Percentiles rank a stretch among this genome's conserved stretches.
phyloP scores from a whole-genome alignment of 2,329 filamentous ascomycete species.

The Colletotrichum orbiculare region DNA sequence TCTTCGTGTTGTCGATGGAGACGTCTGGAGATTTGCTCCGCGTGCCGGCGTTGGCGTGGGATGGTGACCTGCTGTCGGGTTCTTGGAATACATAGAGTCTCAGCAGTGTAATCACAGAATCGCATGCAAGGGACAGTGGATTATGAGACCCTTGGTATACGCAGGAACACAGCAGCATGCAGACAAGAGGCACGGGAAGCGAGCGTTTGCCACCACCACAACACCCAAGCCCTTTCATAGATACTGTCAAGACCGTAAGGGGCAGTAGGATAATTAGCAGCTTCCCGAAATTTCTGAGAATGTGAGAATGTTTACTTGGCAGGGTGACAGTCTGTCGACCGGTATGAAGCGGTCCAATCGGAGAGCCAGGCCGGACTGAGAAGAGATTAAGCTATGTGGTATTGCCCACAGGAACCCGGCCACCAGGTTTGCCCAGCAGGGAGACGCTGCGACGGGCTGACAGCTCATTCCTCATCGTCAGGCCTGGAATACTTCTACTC shows the following conservation, averaged over 20 bases:
- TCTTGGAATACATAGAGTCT: neutral
- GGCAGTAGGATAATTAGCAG: neutral
- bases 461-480: neutral
- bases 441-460: neutral
- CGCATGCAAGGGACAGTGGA: constrained; percentile 9
- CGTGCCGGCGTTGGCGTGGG: constrained; percentile 20
- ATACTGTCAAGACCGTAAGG: neutral
- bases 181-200: neutral
- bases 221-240: neutral
- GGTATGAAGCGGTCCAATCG: constrained; percentile 22
- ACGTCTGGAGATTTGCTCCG: constrained; percentile 26
- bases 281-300: neutral
- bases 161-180: constrained; percentile 6
- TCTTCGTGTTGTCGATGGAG: constrained; percentile 17
- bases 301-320: neutral
- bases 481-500: too few species aligned
- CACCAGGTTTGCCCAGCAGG: constrained; percentile 12
- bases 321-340: constrained; percentile 5
- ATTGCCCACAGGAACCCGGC: constrained; percentile 1
- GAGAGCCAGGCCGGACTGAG: neutral
- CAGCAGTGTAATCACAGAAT: neutral
- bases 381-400: constrained; percentile 22
- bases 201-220: neutral
- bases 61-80: neutral
- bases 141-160: constrained; percentile 16